Evolutionary conservation across 352 stramenopile genomes (phyloP), one percentile per base, ranked within the genome.

Genomic region (Phytophthora cactorum): DNA sequence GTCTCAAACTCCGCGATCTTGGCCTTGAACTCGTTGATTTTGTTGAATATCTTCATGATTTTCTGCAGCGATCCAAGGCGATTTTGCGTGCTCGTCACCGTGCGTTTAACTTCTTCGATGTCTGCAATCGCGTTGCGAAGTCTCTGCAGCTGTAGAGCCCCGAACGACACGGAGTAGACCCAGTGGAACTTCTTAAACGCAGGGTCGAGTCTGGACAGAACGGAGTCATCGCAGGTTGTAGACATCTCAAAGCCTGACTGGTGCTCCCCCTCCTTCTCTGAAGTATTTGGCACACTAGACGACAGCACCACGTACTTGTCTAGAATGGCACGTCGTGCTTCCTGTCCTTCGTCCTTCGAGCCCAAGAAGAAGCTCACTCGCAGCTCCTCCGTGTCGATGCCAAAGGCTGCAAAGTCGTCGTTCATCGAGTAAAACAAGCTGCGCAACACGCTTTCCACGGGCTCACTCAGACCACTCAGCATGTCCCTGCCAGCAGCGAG

Each of bases 1-100:
- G 73, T 68, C 53, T 91, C 78, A 44, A 96, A 96, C 43, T 90
- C 75, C 0, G 54, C 75, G n/a, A 95, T 93, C 52, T 92, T 87
- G 25, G 83, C 75, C 56, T 93, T 83, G 54, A 92, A 91, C 31
- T 83, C 79, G 44, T 71, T 84, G 29, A 93, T 88, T 52, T 84
- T 77, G 56, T 73, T 85, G 65, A 81, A 92, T 11, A 88, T 74
- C 34, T 81, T 79, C 82, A 90, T 94, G 65, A 96, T 94, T 53
- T 86, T 93, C 22, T 89, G 69, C 27, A 96, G 58, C 9, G 89
- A 96, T 7, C 76, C 44, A n/a, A 95, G 56, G 17, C 86, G 76
- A 14, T 77, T 85, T 46, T 88, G 70, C 3, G 89, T 81, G 22
- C 78, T 79, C 12, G 78, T 62, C 9, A 94, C 61, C 0, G 79